These are phyloP conservation scores for Cyberlindnera lachancei DNA, from an alignment of 805 yeast genomes.

Conservation along the genomic window DNA sequence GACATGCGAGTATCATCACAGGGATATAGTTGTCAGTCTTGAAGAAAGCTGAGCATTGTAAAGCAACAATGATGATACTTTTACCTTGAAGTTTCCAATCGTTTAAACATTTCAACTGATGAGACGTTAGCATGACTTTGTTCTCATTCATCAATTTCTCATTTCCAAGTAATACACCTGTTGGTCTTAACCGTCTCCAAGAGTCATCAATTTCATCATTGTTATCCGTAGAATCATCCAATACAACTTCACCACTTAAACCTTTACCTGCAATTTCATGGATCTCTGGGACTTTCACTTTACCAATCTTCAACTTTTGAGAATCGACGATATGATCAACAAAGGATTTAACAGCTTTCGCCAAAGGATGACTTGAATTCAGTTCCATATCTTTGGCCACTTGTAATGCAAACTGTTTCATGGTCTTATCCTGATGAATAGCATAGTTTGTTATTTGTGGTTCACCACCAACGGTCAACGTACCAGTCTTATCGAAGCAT, in stretches of 20 bases:
- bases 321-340: constrained; percentile 20
- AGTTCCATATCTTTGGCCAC: constrained; percentile 51
- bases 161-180: constrained; percentile 47
- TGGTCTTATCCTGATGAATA: constrained; percentile 14
- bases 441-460: constrained; percentile 47
- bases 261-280: constrained; percentile 58
- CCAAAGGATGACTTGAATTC: constrained; percentile 64
- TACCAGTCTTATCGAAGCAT: constrained; percentile 77
- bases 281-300: constrained; percentile 36
- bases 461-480: constrained; percentile 59
- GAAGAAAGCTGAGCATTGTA: constrained; percentile 26
- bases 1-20: constrained; percentile 45
- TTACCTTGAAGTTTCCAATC: constrained; percentile 59
- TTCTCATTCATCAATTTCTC: constrained; percentile 49
- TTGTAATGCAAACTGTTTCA: constrained; percentile 28
- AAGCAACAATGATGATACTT: constrained; percentile 52
- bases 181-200: constrained; percentile 31
- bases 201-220: constrained; percentile 6
- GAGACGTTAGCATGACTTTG: constrained; percentile 29
- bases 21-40: constrained; percentile 28
- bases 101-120: constrained; percentile 29
- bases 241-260: constrained; percentile 35
- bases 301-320: constrained; percentile 14
- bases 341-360: constrained; percentile 44
- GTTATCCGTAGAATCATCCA: constrained; percentile 11